Percentiles rank a stretch among this genome's conserved stretches.
These are phyloP conservation scores for Pterocarpus santalinus DNA, from an alignment of 306 rosid species.

Conservation along the genomic window DNA sequence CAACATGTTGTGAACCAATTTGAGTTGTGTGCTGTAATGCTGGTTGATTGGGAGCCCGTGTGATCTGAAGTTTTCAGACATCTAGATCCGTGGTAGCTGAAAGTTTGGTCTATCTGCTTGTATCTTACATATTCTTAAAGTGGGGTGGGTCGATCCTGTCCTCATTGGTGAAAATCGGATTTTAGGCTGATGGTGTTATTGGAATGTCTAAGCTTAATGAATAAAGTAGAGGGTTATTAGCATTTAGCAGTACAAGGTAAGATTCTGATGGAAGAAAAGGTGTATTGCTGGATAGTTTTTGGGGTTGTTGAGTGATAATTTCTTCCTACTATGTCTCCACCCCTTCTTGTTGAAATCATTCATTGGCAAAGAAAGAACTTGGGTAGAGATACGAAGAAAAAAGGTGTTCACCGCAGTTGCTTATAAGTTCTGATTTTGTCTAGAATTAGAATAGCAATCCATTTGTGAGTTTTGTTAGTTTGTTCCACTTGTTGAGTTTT, in stretches of 20 bases:
- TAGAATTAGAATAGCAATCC: constrained; percentile 2
- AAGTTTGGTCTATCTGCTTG: constrained; percentile 1
- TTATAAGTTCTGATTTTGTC: constrained; percentile 26
- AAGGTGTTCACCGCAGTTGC: constrained; percentile 15
- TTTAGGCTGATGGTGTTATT: not conserved
- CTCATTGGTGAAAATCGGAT: not conserved
- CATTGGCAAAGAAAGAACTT: not conserved
- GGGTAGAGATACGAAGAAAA: not conserved
- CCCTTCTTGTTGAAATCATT: constrained; percentile 4
- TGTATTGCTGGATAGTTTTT: not conserved
- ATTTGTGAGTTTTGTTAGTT: constrained; percentile 4
- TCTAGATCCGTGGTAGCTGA: constrained; percentile 29
- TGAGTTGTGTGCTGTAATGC: constrained; percentile 16
- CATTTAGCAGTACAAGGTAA: not conserved
- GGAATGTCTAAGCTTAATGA: not conserved
- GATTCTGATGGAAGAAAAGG: not conserved
- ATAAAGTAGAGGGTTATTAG: not conserved
- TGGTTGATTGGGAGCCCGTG: not conserved
- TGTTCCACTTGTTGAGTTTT: not conserved
- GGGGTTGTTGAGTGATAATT: constrained; percentile 4
- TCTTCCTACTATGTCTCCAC: not conserved
- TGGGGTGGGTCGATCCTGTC: constrained; percentile 11
- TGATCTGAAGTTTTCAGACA: constrained; percentile 4
- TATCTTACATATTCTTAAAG: constrained; percentile 3
- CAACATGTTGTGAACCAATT: not conserved